These are phyloP conservation scores for Aegilops bicornis DNA, from an alignment of 176 grass and related monocot genomes.

Conservation along the genomic window DNA sequence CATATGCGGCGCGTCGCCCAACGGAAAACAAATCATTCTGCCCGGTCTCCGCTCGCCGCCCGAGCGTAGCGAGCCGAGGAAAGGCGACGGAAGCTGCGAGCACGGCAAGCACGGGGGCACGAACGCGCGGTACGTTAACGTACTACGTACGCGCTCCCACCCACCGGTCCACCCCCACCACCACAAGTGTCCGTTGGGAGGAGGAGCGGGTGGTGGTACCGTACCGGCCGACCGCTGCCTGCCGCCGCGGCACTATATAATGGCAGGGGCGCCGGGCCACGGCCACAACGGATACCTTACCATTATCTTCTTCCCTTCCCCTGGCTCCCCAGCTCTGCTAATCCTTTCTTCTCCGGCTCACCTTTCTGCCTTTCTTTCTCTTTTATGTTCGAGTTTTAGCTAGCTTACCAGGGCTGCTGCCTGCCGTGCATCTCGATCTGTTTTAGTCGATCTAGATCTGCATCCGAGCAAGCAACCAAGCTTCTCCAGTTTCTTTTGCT, in stretches of 20 bases:
- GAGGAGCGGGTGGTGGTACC: too few relatives aligned
- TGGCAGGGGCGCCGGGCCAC: not conserved
- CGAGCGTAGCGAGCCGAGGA: not conserved
- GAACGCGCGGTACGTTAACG: too few relatives aligned
- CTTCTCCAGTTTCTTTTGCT: not conserved
- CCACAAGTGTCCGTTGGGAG: not conserved
- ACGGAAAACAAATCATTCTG: not conserved
- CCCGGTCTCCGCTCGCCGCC: too few relatives aligned
- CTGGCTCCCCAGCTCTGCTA: not conserved
- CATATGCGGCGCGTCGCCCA: not conserved
- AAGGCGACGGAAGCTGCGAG: not conserved
- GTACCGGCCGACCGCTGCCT: too few relatives aligned
- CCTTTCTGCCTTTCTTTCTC: not conserved
- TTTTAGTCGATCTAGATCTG: conserved; percentile 40
- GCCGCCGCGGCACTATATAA: not conserved
- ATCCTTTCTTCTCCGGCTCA: too few relatives aligned
- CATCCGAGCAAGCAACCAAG: not conserved
- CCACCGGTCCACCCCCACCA: too few relatives aligned
- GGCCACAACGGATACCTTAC: not conserved
- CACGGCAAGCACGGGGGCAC: too few relatives aligned
- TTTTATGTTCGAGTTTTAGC: not conserved
- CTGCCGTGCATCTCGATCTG: conserved; percentile 6
- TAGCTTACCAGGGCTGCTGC: not conserved
- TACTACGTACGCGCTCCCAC: too few relatives aligned
- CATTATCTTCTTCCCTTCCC: not conserved